Evolutionary conservation across 495 filamentous ascomycete species (phyloP).

Genomic region (Penicillium canescens): DNA sequence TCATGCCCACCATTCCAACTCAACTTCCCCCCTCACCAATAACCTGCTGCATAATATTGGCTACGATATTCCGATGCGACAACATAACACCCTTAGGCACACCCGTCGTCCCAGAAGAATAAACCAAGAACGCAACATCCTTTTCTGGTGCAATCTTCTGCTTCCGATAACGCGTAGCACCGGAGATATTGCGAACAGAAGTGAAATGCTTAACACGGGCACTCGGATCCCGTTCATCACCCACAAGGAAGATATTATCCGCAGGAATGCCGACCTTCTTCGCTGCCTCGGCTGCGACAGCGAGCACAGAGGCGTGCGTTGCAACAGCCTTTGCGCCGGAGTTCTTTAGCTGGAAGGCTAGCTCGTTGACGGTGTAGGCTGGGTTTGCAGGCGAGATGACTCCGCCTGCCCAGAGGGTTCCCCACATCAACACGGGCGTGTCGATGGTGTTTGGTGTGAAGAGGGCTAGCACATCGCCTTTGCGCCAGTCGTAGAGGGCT

Average conservation of each 20-base stretch:
- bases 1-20: slow-evolving; percentile 59
- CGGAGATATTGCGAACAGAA: slow-evolving; percentile 61
- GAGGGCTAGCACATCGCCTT: slow-evolving; percentile 74
- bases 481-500: slow-evolving; percentile 70
- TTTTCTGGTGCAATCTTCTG: slow-evolving; percentile 46
- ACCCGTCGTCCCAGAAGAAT: slow-evolving; percentile 89
- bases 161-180: slow-evolving; percentile 46
- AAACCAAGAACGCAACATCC: slow-evolving; percentile 69
- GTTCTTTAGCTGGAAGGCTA: slow-evolving; percentile 85
- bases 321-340: slow-evolving; percentile 74
- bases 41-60: slow-evolving; percentile 62
- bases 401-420: slow-evolving; percentile 82
- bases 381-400: slow-evolving; percentile 83
- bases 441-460: slow-evolving; percentile 78
- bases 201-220: slow-evolving; percentile 73
- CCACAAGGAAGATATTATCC: slow-evolving; percentile 72
- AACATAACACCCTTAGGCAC: slow-evolving; percentile 93
- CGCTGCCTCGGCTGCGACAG: slow-evolving; percentile 65
- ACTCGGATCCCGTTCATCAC: slow-evolving; percentile 65
- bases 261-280: slow-evolving; percentile 63
- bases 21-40: slow-evolving; percentile 61
- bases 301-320: slow-evolving; percentile 66
- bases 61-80: slow-evolving; percentile 76
- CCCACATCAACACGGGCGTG: slow-evolving; percentile 70
- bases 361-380: slow-evolving; percentile 79